phyloP scores from a whole-genome alignment of 805 yeast species.

The Cyberlindnera amylophila region DNA sequence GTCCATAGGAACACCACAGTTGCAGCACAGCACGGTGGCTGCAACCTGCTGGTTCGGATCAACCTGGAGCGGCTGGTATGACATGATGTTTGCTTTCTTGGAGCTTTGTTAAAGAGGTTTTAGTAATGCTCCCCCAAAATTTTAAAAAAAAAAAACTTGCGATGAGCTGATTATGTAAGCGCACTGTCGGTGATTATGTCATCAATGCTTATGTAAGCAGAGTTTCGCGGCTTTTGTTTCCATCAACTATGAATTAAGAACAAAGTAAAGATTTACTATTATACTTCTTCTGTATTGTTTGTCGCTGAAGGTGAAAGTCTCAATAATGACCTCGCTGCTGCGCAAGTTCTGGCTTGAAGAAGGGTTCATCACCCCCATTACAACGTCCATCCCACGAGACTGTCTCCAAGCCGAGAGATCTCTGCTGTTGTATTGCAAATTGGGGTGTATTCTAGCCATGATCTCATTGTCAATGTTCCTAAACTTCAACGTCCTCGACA shows the following conservation, averaged over 20 bases:
- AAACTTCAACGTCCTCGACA: constrained; percentile 15
- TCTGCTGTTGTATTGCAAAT: constrained; percentile 21
- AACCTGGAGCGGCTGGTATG: constrained; percentile 35
- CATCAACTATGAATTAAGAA: no score
- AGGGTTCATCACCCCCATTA: constrained; percentile 12
- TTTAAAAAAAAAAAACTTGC: constrained; percentile 2
- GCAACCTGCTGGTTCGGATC: constrained; percentile 34
- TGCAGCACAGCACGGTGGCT: constrained; percentile 93
- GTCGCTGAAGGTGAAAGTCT: no score
- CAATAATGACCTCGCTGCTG: neutral
- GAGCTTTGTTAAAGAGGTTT: neutral
- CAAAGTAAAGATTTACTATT: no score
- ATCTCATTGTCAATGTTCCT: constrained; percentile 21
- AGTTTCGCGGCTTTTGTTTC: neutral
- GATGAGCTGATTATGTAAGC: constrained; percentile 5
- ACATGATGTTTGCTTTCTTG: constrained; percentile 24
- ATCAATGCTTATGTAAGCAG: constrained; percentile 3
- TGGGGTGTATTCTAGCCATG: constrained; percentile 18
- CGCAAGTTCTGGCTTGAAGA: constrained; percentile 4
- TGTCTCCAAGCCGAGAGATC: constrained; percentile 28
- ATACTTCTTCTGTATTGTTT: no score
- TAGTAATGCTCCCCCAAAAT: neutral
- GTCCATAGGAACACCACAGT: constrained; percentile 98
- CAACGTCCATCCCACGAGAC: constrained; percentile 26
- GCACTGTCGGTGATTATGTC: neutral